Evolutionary conservation across 208 protist genomes (phyloP), one percentile per base, ranked within the genome.

Genomic region (Zelonia costaricensis): DNA sequence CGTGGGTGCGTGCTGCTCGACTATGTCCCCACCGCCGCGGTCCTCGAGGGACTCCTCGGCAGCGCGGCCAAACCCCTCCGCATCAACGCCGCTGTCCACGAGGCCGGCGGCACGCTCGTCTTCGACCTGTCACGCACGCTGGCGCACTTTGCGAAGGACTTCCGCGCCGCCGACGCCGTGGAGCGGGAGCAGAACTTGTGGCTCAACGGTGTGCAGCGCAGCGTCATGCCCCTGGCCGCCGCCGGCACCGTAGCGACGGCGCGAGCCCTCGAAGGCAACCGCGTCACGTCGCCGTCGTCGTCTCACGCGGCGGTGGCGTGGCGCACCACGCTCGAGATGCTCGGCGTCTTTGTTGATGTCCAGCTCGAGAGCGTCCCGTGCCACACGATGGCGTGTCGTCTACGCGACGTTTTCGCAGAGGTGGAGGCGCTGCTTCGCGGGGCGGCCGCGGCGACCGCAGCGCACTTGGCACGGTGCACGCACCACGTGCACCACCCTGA

Each of bases 121-220:
- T 93, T 93, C 42, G 90, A 92, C 38, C 48, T 92, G 13, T 74
- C 82, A 2, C 78, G 90, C 31, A 80, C 84, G 16, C 55, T 93
- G 7, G 53, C 73, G 2, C 76, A 91, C 60, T 83, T 92, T 46
- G 59, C 60, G 10, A 74, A 68, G 15, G 51, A 79, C 30, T 75
- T 74, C 6, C 49, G 44, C 46, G 20, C 30, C 5, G 44, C 63
- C 35, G n/a, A n/a, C n/a, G 42, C 49, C n/a, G 54, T 47, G 27
- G 40, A 23, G 35, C 59, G 60, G 15, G 54, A 73, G 31, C 42
- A 43, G 53, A 47, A 58, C 23, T 20, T 92, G 31, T 88, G 86
- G 86, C 55, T 51, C 1, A 18, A 28, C 5, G 78, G 75, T 23
- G 65, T 90, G 4, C 33, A 74, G 27, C 20, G 49, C 4, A 62